phyloP scores from a whole-genome alignment of 805 yeast species.

The Tetrapisispora phaffii region DNA sequence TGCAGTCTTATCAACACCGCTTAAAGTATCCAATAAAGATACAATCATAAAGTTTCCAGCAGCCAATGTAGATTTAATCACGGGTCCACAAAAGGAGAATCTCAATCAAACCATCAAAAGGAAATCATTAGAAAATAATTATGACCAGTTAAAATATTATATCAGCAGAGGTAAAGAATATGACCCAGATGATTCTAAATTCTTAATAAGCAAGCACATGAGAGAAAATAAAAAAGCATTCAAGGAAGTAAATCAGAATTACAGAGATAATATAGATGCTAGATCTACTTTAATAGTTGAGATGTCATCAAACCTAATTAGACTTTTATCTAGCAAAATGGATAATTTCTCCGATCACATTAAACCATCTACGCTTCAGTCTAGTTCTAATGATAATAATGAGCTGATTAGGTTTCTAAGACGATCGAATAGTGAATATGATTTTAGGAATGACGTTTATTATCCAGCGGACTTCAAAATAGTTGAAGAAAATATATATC shows the following conservation, averaged over 20 bases:
- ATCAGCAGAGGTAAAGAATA: slow-evolving; percentile 17
- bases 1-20: slow-evolving; percentile 1
- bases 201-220: slow-evolving; percentile 3
- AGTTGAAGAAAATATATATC: slow-evolving; percentile 35
- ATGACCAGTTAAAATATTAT: slow-evolving; percentile 8
- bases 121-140: too few species aligned
- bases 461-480: slow-evolving; percentile 40
- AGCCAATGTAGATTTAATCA: neutral
- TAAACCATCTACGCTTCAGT: slow-evolving; percentile 21
- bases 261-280: slow-evolving; percentile 41
- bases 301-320: slow-evolving; percentile 29
- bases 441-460: slow-evolving; percentile 39
- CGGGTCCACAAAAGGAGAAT: neutral
- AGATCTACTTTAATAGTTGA: slow-evolving; percentile 41
- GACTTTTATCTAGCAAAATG: slow-evolving; percentile 22
- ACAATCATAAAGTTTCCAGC: neutral
- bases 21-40: neutral
- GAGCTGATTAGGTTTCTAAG: slow-evolving; percentile 49
- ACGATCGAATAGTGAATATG: slow-evolving; percentile 39
- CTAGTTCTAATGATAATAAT: slow-evolving; percentile 15
- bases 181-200: slow-evolving; percentile 16
- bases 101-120: neutral
- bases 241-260: slow-evolving; percentile 31
- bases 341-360: slow-evolving; percentile 13
- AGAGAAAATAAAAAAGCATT: slow-evolving; percentile 10